phyloP scores from a whole-genome alignment of 345 rosid genomes.

The Populus ilicifolia region DNA sequence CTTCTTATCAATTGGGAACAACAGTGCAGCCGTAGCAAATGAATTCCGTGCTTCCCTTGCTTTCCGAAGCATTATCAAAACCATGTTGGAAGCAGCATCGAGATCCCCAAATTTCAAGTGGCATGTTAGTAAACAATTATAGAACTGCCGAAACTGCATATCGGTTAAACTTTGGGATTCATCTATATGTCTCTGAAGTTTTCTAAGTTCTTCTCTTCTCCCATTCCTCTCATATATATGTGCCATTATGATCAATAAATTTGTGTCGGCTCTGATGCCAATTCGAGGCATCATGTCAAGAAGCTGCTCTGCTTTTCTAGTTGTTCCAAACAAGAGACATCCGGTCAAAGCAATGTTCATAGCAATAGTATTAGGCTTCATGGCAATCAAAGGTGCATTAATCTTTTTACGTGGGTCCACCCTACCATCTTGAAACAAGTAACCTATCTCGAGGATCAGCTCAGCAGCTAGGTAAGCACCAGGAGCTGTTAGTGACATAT shows the following conservation, averaged over 20 bases:
- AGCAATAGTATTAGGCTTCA: constrained; percentile 75
- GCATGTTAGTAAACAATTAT: constrained; percentile 71
- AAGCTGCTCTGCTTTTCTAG: constrained; percentile 92
- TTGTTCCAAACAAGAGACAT: constrained; percentile 67
- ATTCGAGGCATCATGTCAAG: constrained; percentile 72
- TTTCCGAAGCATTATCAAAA: constrained; percentile 72
- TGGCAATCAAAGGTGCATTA: constrained; percentile 71
- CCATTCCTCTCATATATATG: constrained; percentile 88
- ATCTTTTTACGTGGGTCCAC: constrained; percentile 83
- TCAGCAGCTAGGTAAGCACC: constrained; percentile 88
- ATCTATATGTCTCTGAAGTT: constrained; percentile 80
- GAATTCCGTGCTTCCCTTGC: constrained; percentile 74
- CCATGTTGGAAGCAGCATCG: constrained; percentile 76
- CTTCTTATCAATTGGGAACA: constrained; percentile 25
- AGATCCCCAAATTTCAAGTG: constrained; percentile 85
- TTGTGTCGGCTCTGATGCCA: constrained; percentile 55
- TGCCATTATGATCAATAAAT: constrained; percentile 66
- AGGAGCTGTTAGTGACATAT: constrained; percentile 61
- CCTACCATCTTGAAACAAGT: constrained; percentile 64
- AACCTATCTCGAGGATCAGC: constrained; percentile 81
- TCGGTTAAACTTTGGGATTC: constrained; percentile 65
- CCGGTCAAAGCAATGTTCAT: constrained; percentile 78
- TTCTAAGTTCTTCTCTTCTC: constrained; percentile 67
- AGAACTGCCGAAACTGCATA: constrained; percentile 67
- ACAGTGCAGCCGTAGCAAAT: constrained; percentile 56